Evolutionary conservation across 345 rosid species (phyloP).

Genomic region (Turnera subulata): DNA sequence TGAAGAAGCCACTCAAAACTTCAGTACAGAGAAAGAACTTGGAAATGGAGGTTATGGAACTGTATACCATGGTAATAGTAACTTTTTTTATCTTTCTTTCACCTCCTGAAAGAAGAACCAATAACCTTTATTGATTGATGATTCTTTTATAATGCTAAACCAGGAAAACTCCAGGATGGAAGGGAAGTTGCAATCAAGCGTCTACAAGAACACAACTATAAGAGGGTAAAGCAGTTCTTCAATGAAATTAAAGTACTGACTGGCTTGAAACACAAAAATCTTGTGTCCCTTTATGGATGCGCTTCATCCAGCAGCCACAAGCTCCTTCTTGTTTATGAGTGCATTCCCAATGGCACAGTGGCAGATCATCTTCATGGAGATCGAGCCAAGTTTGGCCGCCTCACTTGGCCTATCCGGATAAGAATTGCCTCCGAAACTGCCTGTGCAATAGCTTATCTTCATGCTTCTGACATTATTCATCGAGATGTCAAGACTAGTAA

Average conservation of each 20-base stretch:
- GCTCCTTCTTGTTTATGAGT: slow-evolving; percentile 24
- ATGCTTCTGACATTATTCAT: slow-evolving; percentile 13
- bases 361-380: slow-evolving; percentile 11
- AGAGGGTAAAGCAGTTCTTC: slow-evolving; percentile 25
- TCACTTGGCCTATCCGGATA: slow-evolving; percentile 9
- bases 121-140: neutral
- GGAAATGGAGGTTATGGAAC: slow-evolving; percentile 16
- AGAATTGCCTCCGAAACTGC: slow-evolving; percentile 14
- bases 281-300: slow-evolving; percentile 24
- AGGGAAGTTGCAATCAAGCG: slow-evolving; percentile 32
- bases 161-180: slow-evolving; percentile 28
- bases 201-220: slow-evolving; percentile 18
- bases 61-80: slow-evolving; percentile 9
- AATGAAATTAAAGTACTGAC: slow-evolving; percentile 25
- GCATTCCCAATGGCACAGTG: slow-evolving; percentile 9
- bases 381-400: neutral
- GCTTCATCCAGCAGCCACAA: slow-evolving; percentile 18
- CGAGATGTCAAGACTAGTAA: slow-evolving; percentile 9
- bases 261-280: slow-evolving; percentile 24
- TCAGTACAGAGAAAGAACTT: slow-evolving; percentile 1
- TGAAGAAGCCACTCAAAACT: slow-evolving; percentile 14
- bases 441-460: slow-evolving; percentile 10
- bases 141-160: neutral
- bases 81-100: neutral
- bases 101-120: neutral